Conservation (phyloP, 768 basidiomycete species). For the Suillus occidentalis region DNA sequence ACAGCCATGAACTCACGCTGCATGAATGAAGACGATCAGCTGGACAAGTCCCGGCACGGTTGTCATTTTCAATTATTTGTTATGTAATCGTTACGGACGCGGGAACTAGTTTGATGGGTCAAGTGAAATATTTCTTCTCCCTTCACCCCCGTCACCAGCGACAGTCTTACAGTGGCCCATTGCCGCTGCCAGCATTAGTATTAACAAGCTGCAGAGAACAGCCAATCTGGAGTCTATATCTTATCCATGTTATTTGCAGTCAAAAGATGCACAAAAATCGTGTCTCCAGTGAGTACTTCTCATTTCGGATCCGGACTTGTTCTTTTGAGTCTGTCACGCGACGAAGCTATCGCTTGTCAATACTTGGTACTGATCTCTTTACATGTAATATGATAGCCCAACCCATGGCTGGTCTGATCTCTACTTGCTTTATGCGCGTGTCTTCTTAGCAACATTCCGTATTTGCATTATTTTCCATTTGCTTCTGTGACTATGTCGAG, state of each 20-base stretch:
- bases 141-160: conserved; percentile 34
- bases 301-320: conserved; percentile 24
- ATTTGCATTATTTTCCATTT: conserved; percentile 14
- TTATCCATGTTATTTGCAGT: conserved; percentile 36
- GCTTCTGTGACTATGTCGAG: conserved; percentile 26
- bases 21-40: conserved; percentile 18
- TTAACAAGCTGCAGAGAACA: conserved; percentile 17
- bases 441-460: conserved; percentile 18
- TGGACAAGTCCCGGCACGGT: neutral
- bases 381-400: conserved; percentile 37
- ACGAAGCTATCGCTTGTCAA: conserved; percentile 32
- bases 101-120: conserved; percentile 29
- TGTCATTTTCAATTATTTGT: conserved; percentile 2
- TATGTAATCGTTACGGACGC: conserved; percentile 25
- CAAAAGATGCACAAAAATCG: conserved; percentile 40
- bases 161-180: conserved; percentile 29
- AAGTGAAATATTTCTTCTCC: conserved; percentile 22
- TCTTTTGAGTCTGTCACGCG: conserved; percentile 32
- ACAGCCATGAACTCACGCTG: conserved; percentile 26
- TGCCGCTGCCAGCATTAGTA: conserved; percentile 24
- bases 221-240: conserved; percentile 38
- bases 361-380: conserved; percentile 33
- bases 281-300: conserved; percentile 31
- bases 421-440: conserved; percentile 14
- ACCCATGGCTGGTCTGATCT: conserved; percentile 13